Evolutionary conservation across 805 yeast genomes (phyloP).

Genomic region (Ogataea zsoltii): DNA sequence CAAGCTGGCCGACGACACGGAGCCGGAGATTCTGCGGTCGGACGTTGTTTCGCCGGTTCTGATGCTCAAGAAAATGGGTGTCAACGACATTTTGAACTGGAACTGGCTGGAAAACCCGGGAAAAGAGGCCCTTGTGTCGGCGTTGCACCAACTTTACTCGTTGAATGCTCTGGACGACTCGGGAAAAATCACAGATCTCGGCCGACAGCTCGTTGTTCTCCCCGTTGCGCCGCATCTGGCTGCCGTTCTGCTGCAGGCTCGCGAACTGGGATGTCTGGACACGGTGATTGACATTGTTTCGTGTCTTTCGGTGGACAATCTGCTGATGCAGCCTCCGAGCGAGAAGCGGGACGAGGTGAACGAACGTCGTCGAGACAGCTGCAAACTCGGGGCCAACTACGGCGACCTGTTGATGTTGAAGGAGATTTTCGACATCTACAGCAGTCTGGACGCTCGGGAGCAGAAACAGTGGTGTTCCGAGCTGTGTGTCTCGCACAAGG

Average conservation of each 20-base stretch:
- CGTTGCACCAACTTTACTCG: slow-evolving; percentile 74
- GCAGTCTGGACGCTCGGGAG: slow-evolving; percentile 50
- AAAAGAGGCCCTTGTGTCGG: slow-evolving; percentile 68
- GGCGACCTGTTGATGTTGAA: slow-evolving; percentile 87
- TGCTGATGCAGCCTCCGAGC: slow-evolving; percentile 74
- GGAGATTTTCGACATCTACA: slow-evolving; percentile 66
- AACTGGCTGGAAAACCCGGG: slow-evolving; percentile 94
- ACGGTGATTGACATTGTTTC: slow-evolving; percentile 87
- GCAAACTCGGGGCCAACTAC: slow-evolving; percentile 66
- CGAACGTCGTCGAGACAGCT: slow-evolving; percentile 65
- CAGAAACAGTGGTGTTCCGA: slow-evolving; percentile 82
- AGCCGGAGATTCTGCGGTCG: slow-evolving; percentile 87
- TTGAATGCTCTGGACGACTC: slow-evolving; percentile 74
- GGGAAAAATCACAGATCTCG: slow-evolving; percentile 77
- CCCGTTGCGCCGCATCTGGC: slow-evolving; percentile 94
- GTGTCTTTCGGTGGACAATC: slow-evolving; percentile 89
- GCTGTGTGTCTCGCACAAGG: slow-evolving; percentile 72
- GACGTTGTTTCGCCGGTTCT: slow-evolving; percentile 84
- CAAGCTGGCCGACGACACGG: slow-evolving; percentile 74
- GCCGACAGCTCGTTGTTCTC: slow-evolving; percentile 82
- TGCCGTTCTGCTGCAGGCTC: slow-evolving; percentile 76
- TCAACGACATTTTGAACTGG: slow-evolving; percentile 83
- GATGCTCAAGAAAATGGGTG: slow-evolving; percentile 79
- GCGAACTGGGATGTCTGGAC: slow-evolving; percentile 48
- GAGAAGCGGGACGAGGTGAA: slow-evolving; percentile 84